A percentile compares a stretch with the other conserved stretches of the same genome.
Evolutionary conservation across 1,284 basidiomycete species (phyloP).

Genomic region (Cronartium quercuum): DNA sequence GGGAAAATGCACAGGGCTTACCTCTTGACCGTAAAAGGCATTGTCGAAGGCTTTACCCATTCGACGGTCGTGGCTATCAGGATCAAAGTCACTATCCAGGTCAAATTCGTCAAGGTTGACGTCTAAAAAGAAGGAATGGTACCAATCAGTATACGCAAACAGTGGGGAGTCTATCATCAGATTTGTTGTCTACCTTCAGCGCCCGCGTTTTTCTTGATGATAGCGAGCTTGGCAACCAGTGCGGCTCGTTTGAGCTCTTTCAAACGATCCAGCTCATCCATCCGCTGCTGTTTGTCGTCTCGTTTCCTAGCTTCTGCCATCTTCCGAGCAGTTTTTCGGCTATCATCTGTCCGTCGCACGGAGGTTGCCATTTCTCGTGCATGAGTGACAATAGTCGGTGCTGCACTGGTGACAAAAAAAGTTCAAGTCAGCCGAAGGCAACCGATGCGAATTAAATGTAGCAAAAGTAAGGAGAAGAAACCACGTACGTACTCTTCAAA

Average conservation of each 20-base stretch:
- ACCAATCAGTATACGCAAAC: neutral
- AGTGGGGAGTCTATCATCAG: neutral
- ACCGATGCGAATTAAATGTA: neutral
- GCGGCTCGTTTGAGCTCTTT: conserved; percentile 80
- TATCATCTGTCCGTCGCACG: conserved; percentile 70
- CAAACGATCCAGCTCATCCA: conserved; percentile 69
- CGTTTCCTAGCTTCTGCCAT: conserved; percentile 69
- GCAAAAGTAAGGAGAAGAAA: conserved; percentile 41
- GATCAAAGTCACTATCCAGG: conserved; percentile 65
- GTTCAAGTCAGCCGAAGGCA: neutral
- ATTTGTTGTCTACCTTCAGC: conserved; percentile 40
- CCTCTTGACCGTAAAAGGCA: conserved; percentile 55
- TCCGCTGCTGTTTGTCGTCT: conserved; percentile 65
- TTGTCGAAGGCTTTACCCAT: conserved; percentile 64
- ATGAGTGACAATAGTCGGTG: conserved; percentile 66
- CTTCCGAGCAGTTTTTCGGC: conserved; percentile 72
- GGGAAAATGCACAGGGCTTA: conserved; percentile 19
- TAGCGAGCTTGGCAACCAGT: conserved; percentile 66
- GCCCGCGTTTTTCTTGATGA: conserved; percentile 62
- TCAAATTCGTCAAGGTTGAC: conserved; percentile 43
- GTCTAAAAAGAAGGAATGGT: conserved; percentile 41
- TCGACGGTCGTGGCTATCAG: conserved; percentile 66
- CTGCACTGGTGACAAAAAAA: conserved; percentile 55
- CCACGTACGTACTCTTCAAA: conserved; percentile 67
- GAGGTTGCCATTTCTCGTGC: conserved; percentile 51